These are phyloP conservation scores for Neoascochyta sp. DNA, from an alignment of 2,329 filamentous ascomycete species.

Conservation along the genomic window DNA sequence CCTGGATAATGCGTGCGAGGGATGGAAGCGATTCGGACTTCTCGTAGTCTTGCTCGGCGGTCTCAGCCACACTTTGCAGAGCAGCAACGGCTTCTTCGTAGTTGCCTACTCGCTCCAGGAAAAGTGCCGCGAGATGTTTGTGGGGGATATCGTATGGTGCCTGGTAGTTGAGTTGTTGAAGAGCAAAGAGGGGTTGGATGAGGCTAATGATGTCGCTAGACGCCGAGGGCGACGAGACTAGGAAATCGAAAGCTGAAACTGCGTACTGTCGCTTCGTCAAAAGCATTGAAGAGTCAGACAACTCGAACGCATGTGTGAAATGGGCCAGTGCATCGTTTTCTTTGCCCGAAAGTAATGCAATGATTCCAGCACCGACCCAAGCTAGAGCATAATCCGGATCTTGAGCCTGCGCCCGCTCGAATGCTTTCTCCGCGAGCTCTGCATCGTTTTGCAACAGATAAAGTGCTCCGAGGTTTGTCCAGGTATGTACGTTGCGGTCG, in stretches of 20 bases:
- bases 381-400: constrained; percentile 92
- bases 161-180: constrained; percentile 74
- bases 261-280: constrained; percentile 76
- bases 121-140: constrained; percentile 73
- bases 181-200: constrained; percentile 82
- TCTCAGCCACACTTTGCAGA: constrained; percentile 63
- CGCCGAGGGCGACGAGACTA: constrained; percentile 56
- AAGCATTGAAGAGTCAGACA: constrained; percentile 72
- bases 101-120: constrained; percentile 76
- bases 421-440: constrained; percentile 83
- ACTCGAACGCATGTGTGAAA: constrained; percentile 92
- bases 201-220: constrained; percentile 57
- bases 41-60: constrained; percentile 79
- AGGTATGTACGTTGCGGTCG: constrained; percentile 75
- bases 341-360: constrained; percentile 75
- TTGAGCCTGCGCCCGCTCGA: constrained; percentile 84
- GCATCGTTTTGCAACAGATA: constrained; percentile 81
- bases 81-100: constrained; percentile 59
- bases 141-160: constrained; percentile 67
- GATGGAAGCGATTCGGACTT: constrained; percentile 70
- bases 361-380: constrained; percentile 88
- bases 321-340: constrained; percentile 73
- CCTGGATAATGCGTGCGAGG: constrained; percentile 73
- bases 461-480: constrained; percentile 87
- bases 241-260: constrained; percentile 75